Conservation (phyloP, 495 filamentous ascomycete species). For the Xylaria curta region DNA sequence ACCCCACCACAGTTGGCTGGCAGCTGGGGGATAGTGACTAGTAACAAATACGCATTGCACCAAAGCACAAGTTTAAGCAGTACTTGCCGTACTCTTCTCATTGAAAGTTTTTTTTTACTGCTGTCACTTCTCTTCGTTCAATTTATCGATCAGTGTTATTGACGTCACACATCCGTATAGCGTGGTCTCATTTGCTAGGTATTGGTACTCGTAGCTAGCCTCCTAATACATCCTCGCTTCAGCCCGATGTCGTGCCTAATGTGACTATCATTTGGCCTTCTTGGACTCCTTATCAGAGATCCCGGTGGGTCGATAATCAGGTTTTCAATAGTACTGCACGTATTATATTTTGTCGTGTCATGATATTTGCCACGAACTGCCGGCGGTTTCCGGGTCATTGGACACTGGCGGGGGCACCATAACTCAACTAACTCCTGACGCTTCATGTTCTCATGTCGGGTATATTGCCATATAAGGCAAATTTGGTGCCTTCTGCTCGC, state of each 20-base stretch:
- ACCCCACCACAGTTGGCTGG: background rate
- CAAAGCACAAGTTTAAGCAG: background rate
- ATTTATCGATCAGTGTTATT: background rate
- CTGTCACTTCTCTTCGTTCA: background rate
- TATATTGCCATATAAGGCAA: background rate
- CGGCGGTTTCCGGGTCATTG: background rate
- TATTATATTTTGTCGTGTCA: background rate
- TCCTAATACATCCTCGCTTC: background rate
- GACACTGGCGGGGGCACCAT: no score
- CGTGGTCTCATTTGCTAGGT: background rate
- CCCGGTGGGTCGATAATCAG: background rate
- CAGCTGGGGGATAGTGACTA: background rate
- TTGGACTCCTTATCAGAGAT: background rate
- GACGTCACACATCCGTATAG: background rate
- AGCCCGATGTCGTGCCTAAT: background rate
- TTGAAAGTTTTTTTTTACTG: background rate
- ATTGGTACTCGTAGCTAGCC: background rate
- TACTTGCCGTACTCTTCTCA: background rate
- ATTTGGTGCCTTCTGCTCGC: background rate
- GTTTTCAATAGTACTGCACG: background rate
- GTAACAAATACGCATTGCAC: background rate
- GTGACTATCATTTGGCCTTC: constrained; percentile 9
- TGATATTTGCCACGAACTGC: background rate
- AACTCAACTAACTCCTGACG: background rate
- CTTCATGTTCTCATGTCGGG: background rate